phyloP scores from a whole-genome alignment of 768 basidiomycete genomes.

The Leucosporidium creatinivorum region DNA sequence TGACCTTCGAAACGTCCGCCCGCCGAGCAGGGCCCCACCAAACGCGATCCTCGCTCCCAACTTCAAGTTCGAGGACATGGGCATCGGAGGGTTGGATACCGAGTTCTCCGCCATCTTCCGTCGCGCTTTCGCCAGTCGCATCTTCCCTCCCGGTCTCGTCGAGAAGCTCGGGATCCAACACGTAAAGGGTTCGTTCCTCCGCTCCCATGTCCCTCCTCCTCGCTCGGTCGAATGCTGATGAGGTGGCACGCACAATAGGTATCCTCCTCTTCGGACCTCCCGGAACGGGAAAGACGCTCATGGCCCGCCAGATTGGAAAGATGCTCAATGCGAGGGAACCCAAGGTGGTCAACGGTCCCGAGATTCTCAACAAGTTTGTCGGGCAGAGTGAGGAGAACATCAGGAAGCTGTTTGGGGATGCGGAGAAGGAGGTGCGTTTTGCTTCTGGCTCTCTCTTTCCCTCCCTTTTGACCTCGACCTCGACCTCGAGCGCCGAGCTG shows the following conservation, averaged over 20 bases:
- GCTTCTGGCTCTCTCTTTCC: background rate
- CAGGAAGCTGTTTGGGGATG: slow-evolving; percentile 93
- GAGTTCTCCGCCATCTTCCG: slow-evolving; percentile 97
- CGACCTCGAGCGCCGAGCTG: background rate
- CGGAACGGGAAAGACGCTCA: slow-evolving; percentile 95
- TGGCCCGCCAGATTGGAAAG: slow-evolving; percentile 97
- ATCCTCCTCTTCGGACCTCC: slow-evolving; percentile 93
- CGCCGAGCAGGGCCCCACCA: slow-evolving; percentile 59
- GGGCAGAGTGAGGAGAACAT: slow-evolving; percentile 97
- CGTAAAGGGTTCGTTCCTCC: slow-evolving; percentile 66
- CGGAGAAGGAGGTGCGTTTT: slow-evolving; percentile 77
- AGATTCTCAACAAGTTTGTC: slow-evolving; percentile 93
- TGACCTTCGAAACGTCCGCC: no score
- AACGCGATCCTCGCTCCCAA: slow-evolving; percentile 95
- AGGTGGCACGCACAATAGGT: slow-evolving; percentile 48
- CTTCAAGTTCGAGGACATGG: slow-evolving; percentile 99
- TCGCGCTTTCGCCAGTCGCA: slow-evolving; percentile 92
- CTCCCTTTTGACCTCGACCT: background rate
- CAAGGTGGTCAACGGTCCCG: slow-evolving; percentile 96
- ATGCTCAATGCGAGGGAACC: slow-evolving; percentile 98
- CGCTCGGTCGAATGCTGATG: background rate
- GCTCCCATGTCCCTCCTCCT: background rate
- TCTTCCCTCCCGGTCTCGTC: slow-evolving; percentile 94
- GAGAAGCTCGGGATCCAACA: slow-evolving; percentile 98
- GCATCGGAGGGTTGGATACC: slow-evolving; percentile 90